phyloP scores from a whole-genome alignment of 2,329 filamentous ascomycete genomes.

The Setomelanomma holmii region DNA sequence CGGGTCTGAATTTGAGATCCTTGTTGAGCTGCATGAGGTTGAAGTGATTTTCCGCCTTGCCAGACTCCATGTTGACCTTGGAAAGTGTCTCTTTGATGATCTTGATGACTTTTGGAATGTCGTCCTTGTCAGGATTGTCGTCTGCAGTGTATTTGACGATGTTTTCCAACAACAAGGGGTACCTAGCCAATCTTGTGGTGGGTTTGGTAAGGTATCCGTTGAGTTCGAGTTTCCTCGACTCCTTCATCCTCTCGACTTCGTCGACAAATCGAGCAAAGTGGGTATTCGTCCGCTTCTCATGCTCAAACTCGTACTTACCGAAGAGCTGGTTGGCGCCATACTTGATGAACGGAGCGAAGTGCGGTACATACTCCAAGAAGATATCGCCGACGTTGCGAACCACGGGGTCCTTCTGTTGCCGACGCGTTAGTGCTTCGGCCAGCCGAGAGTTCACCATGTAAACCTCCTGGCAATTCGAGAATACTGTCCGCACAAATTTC shows the following conservation, averaged over 20 bases:
- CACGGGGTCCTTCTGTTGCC: conserved; percentile 89
- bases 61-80: conserved; percentile 91
- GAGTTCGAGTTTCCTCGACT: conserved; percentile 93
- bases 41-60: conserved; percentile 97
- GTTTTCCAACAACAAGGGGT: conserved; percentile 89
- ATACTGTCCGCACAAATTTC: conserved; percentile 91
- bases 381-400: conserved; percentile 92
- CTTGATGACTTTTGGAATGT: conserved; percentile 87
- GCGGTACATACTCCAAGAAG: conserved; percentile 88
- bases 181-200: conserved; percentile 91
- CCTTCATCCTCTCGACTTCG: conserved; percentile 93
- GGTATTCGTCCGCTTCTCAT: conserved; percentile 86
- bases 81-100: conserved; percentile 87
- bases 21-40: conserved; percentile 92
- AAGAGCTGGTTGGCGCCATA: conserved; percentile 96
- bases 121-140: conserved; percentile 85
- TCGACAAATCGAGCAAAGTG: conserved; percentile 92
- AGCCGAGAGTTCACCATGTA: conserved; percentile 89
- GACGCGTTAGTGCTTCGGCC: conserved; percentile 83
- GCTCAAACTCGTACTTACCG: conserved; percentile 97
- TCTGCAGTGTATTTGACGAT: conserved; percentile 91
- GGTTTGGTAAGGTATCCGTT: conserved; percentile 98
- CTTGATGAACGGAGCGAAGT: conserved; percentile 94
- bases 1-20: conserved; percentile 87
- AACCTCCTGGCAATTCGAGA: conserved; percentile 95